phyloP scores from a whole-genome alignment of 2,329 filamentous ascomycete genomes.

The Neoascochyta sp. region DNA sequence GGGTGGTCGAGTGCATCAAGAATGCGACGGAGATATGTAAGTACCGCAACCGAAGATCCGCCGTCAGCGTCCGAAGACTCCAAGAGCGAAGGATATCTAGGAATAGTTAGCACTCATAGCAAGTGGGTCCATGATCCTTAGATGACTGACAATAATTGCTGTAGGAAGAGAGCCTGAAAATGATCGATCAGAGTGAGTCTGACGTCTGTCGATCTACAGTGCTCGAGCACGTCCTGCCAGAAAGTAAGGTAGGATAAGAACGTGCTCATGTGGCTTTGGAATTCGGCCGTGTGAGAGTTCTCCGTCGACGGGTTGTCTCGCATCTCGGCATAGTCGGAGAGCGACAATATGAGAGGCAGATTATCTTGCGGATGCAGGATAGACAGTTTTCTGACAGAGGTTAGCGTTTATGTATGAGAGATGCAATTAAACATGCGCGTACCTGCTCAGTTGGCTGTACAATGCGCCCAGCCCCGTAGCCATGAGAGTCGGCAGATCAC shows the following conservation, averaged over 20 bases:
- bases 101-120: conserved; percentile 10
- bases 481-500: conserved; percentile 94
- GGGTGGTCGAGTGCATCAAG: conserved; percentile 88
- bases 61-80: conserved; percentile 97
- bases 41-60: conserved; percentile 90
- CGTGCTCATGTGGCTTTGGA: conserved; percentile 82
- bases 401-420: conserved; percentile 8
- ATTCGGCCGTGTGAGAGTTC: conserved; percentile 68
- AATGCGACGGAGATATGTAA: conserved; percentile 88
- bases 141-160: conserved; percentile 74
- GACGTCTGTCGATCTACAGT: conserved; percentile 87
- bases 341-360: conserved; percentile 75
- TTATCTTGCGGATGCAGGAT: conserved; percentile 71
- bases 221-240: conserved; percentile 97
- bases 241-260: conserved; percentile 94
- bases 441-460: conserved; percentile 66
- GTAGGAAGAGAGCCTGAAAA: conserved; percentile 93
- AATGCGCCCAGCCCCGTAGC: conserved; percentile 84
- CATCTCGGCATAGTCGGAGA: conserved; percentile 83
- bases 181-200: conserved; percentile 92
- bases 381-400: conserved; percentile 63
- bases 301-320: conserved; percentile 63
- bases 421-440: conserved; percentile 9
- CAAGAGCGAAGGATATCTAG: conserved; percentile 85
- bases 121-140: neutral